Conservation (phyloP, 1,284 basidiomycete species). For the Puccinia polysora region DNA sequence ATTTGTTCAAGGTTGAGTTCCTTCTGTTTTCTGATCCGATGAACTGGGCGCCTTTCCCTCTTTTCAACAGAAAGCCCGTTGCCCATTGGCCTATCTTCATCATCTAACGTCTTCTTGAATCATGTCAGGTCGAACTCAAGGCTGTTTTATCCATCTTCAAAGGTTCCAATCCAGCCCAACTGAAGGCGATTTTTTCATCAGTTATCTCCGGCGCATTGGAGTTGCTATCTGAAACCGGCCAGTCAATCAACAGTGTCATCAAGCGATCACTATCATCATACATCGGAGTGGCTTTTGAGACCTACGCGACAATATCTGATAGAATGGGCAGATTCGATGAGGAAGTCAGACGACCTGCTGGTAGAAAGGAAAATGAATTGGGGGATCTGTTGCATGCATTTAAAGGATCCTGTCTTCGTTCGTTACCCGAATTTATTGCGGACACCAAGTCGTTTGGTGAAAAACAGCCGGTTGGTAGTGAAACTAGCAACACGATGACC, state of each 20-base stretch:
- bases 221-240: slow-evolving; percentile 47
- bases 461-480: slow-evolving; percentile 45
- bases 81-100: too few relatives aligned
- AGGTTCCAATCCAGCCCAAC: slow-evolving; percentile 14
- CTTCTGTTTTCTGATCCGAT: neutral
- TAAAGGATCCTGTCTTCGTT: slow-evolving; percentile 50
- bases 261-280: slow-evolving; percentile 49
- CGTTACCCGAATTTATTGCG: slow-evolving; percentile 50
- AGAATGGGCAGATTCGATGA: slow-evolving; percentile 48
- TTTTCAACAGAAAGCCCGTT: too few relatives aligned
- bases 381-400: slow-evolving; percentile 50
- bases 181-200: slow-evolving; percentile 45
- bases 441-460: slow-evolving; percentile 49
- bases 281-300: slow-evolving; percentile 49
- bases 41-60: neutral
- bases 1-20: slow-evolving; percentile 38
- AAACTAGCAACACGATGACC: slow-evolving; percentile 46
- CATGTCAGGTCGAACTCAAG: slow-evolving; percentile 1
- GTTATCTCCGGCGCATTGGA: slow-evolving; percentile 47
- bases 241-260: slow-evolving; percentile 48
- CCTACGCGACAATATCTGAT: slow-evolving; percentile 46
- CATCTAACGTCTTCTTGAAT: too few relatives aligned
- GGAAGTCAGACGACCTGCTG: slow-evolving; percentile 46
- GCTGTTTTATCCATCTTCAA: slow-evolving; percentile 20
- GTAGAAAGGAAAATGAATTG: slow-evolving; percentile 51